Evolutionary conservation across 345 rosid species (phyloP).

Genomic region (Boechera retrofracta): DNA sequence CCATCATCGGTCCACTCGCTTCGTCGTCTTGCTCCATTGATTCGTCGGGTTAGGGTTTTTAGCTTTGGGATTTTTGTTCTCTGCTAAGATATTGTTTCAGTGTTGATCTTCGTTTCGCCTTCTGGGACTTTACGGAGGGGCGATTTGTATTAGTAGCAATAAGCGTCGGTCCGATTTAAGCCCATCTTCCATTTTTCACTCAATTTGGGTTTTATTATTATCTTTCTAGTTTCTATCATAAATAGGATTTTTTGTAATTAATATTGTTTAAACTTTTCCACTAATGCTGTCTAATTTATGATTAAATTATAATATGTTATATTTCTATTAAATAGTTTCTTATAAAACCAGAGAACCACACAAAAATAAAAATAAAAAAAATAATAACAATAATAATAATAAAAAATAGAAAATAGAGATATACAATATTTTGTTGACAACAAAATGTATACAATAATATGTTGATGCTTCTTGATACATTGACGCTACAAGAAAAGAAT

Average conservation of each 20-base stretch:
- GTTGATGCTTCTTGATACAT: background rate
- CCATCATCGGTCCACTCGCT: constrained; percentile 52
- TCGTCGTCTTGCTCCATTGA: constrained; percentile 84
- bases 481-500: background rate
- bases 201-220: background rate
- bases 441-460: background rate
- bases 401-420: background rate
- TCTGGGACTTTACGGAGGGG: background rate
- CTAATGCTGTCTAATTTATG: background rate
- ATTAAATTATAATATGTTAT: background rate
- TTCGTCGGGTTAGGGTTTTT: constrained; percentile 47
- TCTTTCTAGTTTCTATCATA: background rate
- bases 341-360: background rate
- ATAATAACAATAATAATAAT: too few species aligned
- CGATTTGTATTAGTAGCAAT: constrained; percentile 8
- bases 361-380: background rate
- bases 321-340: background rate
- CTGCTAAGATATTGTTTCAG: constrained; percentile 16
- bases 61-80: constrained; percentile 3
- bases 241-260: background rate
- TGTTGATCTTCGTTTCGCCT: constrained; percentile 9
- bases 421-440: background rate
- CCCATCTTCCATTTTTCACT: constrained; percentile 27
- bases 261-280: background rate
- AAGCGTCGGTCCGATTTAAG: constrained; percentile 35